Evolutionary conservation across 2,329 filamentous ascomycete genomes (phyloP).

Genomic region (Colletotrichum plurivorum): DNA sequence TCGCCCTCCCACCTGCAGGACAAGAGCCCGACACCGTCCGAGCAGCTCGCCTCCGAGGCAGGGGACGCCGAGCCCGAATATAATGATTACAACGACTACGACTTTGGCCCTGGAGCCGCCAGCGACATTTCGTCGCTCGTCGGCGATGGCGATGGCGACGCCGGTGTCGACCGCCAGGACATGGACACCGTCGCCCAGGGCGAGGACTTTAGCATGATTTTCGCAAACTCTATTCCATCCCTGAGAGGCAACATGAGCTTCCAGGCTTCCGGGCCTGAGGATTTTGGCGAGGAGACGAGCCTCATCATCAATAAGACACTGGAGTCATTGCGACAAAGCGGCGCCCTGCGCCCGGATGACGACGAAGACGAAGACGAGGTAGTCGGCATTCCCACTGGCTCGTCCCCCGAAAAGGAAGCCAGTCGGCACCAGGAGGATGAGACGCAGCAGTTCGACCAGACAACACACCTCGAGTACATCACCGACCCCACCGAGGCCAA

Average conservation of each 20-base stretch:
- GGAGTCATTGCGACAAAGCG: conserved; percentile 61
- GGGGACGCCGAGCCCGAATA: conserved; percentile 30
- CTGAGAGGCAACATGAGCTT: conserved; percentile 58
- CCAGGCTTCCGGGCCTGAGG: conserved; percentile 54
- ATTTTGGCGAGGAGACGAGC: conserved; percentile 70
- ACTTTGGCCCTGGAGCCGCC: conserved; percentile 32
- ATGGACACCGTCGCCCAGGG: conserved; percentile 62
- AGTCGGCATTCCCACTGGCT: conserved; percentile 17
- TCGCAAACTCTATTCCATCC: conserved; percentile 67
- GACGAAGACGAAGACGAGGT: conserved; percentile 28
- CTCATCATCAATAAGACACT: conserved; percentile 70
- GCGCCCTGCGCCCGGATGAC: conserved; percentile 38
- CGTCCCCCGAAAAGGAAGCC: not conserved
- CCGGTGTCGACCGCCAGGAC: conserved; percentile 43
- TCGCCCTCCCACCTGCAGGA: conserved; percentile 17
- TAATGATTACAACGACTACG: conserved; percentile 29
- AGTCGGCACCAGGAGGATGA: not conserved
- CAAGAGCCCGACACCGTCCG: conserved; percentile 33
- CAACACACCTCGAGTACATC: not conserved
- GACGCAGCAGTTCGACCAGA: not conserved
- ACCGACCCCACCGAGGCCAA: not conserved
- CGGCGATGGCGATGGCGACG: conserved; percentile 42
- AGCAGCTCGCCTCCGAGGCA: conserved; percentile 30
- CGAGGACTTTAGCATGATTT: conserved; percentile 73
- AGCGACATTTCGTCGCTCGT: conserved; percentile 35